Evolutionary conservation across 2,329 filamentous ascomycete genomes (phyloP).

Genomic region (Calonectria multiphialidica): DNA sequence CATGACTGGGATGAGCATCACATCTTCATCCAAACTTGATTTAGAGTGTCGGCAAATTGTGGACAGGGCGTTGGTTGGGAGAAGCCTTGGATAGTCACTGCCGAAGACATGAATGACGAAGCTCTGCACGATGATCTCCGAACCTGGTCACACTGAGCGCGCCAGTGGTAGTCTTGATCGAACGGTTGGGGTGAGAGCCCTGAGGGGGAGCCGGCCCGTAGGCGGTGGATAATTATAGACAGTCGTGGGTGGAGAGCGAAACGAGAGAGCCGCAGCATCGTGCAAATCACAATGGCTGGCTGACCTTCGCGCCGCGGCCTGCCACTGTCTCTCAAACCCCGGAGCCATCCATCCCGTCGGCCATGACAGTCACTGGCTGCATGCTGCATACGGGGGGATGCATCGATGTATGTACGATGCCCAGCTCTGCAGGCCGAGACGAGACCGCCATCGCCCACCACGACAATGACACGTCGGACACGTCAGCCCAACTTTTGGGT

Average conservation of each 20-base stretch:
- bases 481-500: conserved; percentile 24
- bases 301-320: conserved; percentile 12
- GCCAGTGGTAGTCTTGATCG: conserved; percentile 2
- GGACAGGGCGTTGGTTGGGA: background rate
- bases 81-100: background rate
- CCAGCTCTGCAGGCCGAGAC: conserved; percentile 9
- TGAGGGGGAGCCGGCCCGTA: background rate
- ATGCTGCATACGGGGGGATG: conserved; percentile 12
- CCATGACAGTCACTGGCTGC: conserved; percentile 9
- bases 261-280: conserved; percentile 4
- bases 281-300: background rate
- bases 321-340: conserved; percentile 11
- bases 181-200: background rate
- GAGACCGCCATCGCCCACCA: conserved; percentile 10
- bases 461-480: conserved; percentile 35
- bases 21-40: background rate
- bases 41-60: conserved; percentile 2
- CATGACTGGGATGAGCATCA: background rate
- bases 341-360: conserved; percentile 19
- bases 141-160: conserved; percentile 3
- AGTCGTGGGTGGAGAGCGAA: background rate
- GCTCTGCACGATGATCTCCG: conserved; percentile 5
- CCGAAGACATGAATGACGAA: conserved; percentile 6
- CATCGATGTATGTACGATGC: conserved; percentile 13
- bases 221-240: conserved; percentile 26